Evolutionary conservation across 139 green algal species (phyloP), one percentile per base, ranked within the genome.

Genomic region (Micractinium sp.): DNA sequence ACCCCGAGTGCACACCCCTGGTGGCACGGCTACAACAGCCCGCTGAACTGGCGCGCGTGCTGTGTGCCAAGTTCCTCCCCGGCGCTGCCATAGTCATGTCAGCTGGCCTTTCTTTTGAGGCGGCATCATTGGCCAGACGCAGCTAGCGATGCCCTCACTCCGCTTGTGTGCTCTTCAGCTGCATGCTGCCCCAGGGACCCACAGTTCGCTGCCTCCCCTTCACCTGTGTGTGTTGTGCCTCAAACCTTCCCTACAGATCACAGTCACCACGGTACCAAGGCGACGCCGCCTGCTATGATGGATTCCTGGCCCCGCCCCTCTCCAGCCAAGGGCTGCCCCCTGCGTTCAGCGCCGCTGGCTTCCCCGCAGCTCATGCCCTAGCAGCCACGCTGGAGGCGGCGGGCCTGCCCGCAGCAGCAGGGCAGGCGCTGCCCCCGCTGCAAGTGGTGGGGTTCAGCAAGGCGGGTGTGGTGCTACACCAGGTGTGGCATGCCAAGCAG

Each of bases 381-480:
- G 33, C 38, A 67, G 86, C 18, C 69, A 87, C 38, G 81, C 86
- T 71, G 61, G 81, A 38, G n/a, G 79, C 38, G 31, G 82, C 5
- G 12, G 67, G 63, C 71, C 27, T 39, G 36, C 35, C 41, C 4
- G 27, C 69, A 27, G 27, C 69, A 27, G 25, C 31, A 22, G 73
- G 69, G 20, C 39, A 25, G 23, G 3, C 38, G n/a, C 41, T 36
- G 13, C 71, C 38, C 35, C 67, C 81, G 27, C 39, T 61, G 3
- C 7, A 47, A 14, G 67, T 91, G 25, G 15, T 91, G 31, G 79
- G 91, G 0, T 96, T 96, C 88, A 93, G 88, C 87, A 95, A 96
- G 41, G 93, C 93, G 35, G 92, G 88, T 35, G 85, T 96, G 18
- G 92, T 95, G 41, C 78, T 95, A 23, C 95, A 96, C 36, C 94